Base-by-base conservation (phyloP, 495 filamentous ascomycete species). In the Patellaria atrata region DNA sequence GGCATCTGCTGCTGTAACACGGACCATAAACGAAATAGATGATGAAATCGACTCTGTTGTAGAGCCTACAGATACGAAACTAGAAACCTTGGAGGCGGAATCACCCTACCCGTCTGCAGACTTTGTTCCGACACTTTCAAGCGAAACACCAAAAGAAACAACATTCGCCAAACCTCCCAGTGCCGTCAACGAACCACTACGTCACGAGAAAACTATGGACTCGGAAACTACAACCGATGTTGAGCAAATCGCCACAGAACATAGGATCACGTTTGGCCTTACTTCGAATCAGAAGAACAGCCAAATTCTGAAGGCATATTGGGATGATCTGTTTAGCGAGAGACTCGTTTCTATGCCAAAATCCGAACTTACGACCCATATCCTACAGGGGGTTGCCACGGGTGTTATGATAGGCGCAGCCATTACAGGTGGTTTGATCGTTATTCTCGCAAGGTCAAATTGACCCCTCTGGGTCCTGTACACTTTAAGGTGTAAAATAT, bases 341-440 rank as follows among this genome's bases (percentile, higher is more conserved):
- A 64, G 73, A 43, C 58, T 59, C 41, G 60, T 91, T 40, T 59
- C 66, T 37, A 43, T 85, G 28, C 68, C 71, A 14, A 82, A 83
- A 55, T 66, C 73, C 28, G 85, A 94, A 48, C 49, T 80, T 5
- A 87, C 83, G 2, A 56, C 73, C 18, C 58, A 78, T 37, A 74
- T 73, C 9, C 52, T 87, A 18, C 71, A 85, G 52, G 71, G 80
- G 43, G 74, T 72, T 24, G 78, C 71, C n/a, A 67, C 72, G 9
- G 84, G 85, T 44, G 74, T 72, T 24, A 77, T 70, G 11, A 67
- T 72, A 9, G 84, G 85, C 14, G 78, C 77, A 5, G 63, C 70
- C 2, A 46, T 81, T 1, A 68, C 70, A 36, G 68, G 66, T 21
- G 48, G 74, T 22, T 30, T 84, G n/a, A 56, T 75, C 31, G 52